Percentiles rank a stretch among this genome's conserved stretches.
phyloP scores from a whole-genome alignment of 305 asterid genomes.

The Salvia sclarea region DNA sequence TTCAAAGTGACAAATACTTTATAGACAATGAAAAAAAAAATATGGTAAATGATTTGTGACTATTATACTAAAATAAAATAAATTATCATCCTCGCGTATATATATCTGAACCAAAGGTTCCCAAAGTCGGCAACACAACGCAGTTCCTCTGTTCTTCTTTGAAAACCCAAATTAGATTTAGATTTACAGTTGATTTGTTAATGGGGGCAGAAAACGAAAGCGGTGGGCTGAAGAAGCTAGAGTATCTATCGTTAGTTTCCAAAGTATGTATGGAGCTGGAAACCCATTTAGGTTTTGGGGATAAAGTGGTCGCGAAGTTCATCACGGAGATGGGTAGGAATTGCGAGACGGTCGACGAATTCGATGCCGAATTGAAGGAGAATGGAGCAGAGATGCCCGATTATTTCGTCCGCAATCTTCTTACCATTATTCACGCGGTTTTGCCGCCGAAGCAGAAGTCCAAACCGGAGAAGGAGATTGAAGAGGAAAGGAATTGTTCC shows the following conservation, averaged over 20 bases:
- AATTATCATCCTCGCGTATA: no score
- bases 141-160: no score
- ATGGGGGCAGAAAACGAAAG: conserved; percentile 46
- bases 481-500: conserved; percentile 41
- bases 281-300: conserved; percentile 67
- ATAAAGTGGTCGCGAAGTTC: conserved; percentile 78
- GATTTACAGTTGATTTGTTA: not conserved
- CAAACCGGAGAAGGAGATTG: conserved; percentile 38
- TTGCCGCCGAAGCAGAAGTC: conserved; percentile 58
- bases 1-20: no score
- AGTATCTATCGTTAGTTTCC: conserved; percentile 71
- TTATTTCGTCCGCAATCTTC: conserved; percentile 77
- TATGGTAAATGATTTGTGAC: no score
- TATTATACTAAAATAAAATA: no score
- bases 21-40: no score
- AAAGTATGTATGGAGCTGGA: conserved; percentile 88
- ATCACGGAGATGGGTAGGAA: conserved; percentile 68
- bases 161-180: no score
- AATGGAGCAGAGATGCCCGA: conserved; percentile 85
- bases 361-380: conserved; percentile 63
- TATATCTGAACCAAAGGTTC: no score
- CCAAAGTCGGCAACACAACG: no score
- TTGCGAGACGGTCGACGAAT: conserved; percentile 57
- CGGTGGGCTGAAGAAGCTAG: conserved; percentile 69
- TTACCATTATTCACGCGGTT: conserved; percentile 81